Evolutionary conservation across 1,284 basidiomycete species (phyloP), one percentile per base, ranked within the genome.

Genomic region (Fistulina hepatica): DNA sequence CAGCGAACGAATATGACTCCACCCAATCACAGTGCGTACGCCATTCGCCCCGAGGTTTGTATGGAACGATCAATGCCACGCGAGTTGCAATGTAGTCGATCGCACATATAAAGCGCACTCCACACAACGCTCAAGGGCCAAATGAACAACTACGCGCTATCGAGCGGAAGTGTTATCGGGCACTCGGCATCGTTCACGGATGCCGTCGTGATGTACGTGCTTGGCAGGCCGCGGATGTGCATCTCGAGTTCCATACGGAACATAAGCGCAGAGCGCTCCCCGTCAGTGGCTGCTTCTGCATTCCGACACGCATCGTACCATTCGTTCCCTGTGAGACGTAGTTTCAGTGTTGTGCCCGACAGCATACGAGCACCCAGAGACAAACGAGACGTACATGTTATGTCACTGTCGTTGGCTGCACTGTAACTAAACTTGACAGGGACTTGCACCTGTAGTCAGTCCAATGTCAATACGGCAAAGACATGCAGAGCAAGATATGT

Each of bases 221-320:
- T 63, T n/a, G 69, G 63, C 25, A 91, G 66, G 10, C 88, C 88
- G 8, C 67, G 54, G 43, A 91, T 89, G 33, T 60, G 54, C 71
- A 89, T 76, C 31, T 73, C 64, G 32, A 92, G 58, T 25, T 76
- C 55, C 31, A 91, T 54, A 16, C 71, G 69, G 55, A 90, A 78
- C 74, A 83, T 82, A 45, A 13, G 34, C 28, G n/a, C 32, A 33
- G 76, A 74, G 32, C 88, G 70, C 21, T 57, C 54, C 5, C 74
- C 73, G 34, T 68, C 65, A 2, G 57, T 23, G 45, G 61, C 72
- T 31, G 69, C 57, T 40, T 47, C 68, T 32, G 56, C 60, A 60
- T 75, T 88, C 61, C 66, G 71, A 65, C 89, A 92, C 6, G 74
- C 81, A 44, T 81, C 65, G 57, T 92, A 86, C 73, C 83, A 82